Evolutionary conservation across 2,329 filamentous ascomycete species (phyloP), one percentile per base, ranked within the genome.

Genomic region (Apiospora marii): DNA sequence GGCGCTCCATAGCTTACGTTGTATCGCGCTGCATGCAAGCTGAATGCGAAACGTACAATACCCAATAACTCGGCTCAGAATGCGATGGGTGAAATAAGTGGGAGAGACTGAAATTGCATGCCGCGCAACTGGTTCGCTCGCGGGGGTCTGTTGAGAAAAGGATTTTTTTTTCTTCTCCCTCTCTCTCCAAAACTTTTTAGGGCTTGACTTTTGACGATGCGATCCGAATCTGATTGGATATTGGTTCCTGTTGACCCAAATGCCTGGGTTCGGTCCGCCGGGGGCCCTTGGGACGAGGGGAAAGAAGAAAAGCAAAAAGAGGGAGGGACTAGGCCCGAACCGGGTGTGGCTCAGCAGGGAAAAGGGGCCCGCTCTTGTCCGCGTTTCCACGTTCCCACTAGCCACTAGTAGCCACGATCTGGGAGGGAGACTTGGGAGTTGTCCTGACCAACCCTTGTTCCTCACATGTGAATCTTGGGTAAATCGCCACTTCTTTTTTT

Each of bases 391-490:
- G 51, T 61, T 41, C 19, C 58, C 58, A 64, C 58, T n/a, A 64
- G 58, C 58, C 58, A 64, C 58, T 64, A 61, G 13, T 37, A 61
- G 58, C 58, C 58, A 64, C 58, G 58, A 64, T 64, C 58, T 64
- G 46, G 46, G 46, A 49, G 46, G 16, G 43, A 34, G 24, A 24
- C 13, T 16, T n/a, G 30, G 16, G 43, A 34, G 24, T 24, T n/a
- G 30, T 34, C 19, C 30, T 37, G 30, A 37, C 10, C 22, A 37
- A 34, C 58, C 58, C 58, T 64, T 34, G 58, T 64, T 34, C 58
- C 34, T 64, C 22, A 30, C 58, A 64, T 41, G 58, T 64, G 58
- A 64, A 64, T 64, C 58, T 64, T 64, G 58, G 58, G 30, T 30
- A 41, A 64, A 22, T 24, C 58, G 58, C 58, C 58, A 64, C 58